phyloP scores from a whole-genome alignment of 176 grass and related monocot species.

The Cymbopogon citratus region DNA sequence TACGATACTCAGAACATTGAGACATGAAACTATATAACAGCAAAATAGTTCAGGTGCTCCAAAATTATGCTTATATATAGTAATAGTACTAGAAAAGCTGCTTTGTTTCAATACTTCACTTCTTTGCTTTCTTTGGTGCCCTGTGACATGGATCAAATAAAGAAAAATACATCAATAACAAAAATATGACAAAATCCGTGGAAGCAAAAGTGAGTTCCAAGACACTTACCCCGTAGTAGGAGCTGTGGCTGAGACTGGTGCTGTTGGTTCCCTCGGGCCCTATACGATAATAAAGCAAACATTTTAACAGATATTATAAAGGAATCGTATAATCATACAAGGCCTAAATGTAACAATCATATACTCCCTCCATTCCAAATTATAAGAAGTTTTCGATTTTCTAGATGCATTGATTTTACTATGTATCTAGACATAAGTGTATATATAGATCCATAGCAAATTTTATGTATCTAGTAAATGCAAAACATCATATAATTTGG shows the following conservation, averaged over 20 bases:
- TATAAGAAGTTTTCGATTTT: not conserved
- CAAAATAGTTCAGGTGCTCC: not conserved
- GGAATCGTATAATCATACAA: not conserved
- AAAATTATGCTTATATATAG: not conserved
- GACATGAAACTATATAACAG: not conserved
- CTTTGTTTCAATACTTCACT: not conserved
- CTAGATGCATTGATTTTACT: not conserved
- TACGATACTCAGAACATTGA: not conserved
- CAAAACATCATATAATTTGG: not conserved
- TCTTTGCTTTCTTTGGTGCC: conserved; percentile 10
- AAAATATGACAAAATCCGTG: not conserved
- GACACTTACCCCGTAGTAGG: conserved; percentile 31
- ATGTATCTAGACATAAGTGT: not conserved
- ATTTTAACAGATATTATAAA: not conserved
- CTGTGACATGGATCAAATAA: not conserved
- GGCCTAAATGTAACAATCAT: not conserved
- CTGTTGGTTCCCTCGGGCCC: not conserved
- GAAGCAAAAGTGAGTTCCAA: not conserved
- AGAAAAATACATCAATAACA: not conserved
- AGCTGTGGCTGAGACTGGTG: conserved; percentile 21
- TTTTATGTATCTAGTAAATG: not conserved
- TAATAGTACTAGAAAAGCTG: not conserved
- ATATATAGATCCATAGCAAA: no score
- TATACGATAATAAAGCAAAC: not conserved
- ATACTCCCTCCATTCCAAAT: not conserved